Base-by-base conservation (phyloP, 768 basidiomycete genomes). In the Lactarius tabidus region DNA sequence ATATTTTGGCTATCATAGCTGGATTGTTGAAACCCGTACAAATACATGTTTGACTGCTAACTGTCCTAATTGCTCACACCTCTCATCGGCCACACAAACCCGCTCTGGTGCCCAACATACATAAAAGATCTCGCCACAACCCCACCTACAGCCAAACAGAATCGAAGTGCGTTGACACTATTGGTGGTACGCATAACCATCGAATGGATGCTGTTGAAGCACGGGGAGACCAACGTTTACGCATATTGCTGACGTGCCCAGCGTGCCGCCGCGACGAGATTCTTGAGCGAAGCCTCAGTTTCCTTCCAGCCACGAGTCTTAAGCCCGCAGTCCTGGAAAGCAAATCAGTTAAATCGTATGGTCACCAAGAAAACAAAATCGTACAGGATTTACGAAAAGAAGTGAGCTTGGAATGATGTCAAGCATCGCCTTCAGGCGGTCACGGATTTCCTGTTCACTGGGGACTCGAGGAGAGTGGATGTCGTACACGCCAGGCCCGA, bases 401-500 rank as follows among this genome's bases (percentile, higher is more conserved):
- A 95, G 84, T 65, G 89, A 83, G 73, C 84, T 82, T 65, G 91
- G 88, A 69, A 98, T 86, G 74, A 90, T 89, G 60, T 80, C 80
- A 71, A 93, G 85, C 85, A 96, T 94, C 70, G 86, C 77, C 77
- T 84, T 84, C 75, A 98, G 82, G 72, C 95, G 91, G 72, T 95
- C 89, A 81, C 88, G 90, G 81, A 98, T 95, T 82, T 99, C 97
- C 77, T 94, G 84, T 72, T 88, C 86, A 66, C 86, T 80, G 53
- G 97, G 97, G 69, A 99, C 92, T 86, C 97, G 95, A 68, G 97
- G 97, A 71, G 95, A 98, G 84, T 98, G 97, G 80, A 99, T 97
- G 77, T 98, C 95, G 75, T 97, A 97, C 74, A 97, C 93, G 84
- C 94, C 96, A 23, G 96, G 96, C 64, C 96, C 95, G 75, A 98